Evolutionary conservation across 106 monocot genomes (phyloP).

Genomic region (Hemerocallis citrina): DNA sequence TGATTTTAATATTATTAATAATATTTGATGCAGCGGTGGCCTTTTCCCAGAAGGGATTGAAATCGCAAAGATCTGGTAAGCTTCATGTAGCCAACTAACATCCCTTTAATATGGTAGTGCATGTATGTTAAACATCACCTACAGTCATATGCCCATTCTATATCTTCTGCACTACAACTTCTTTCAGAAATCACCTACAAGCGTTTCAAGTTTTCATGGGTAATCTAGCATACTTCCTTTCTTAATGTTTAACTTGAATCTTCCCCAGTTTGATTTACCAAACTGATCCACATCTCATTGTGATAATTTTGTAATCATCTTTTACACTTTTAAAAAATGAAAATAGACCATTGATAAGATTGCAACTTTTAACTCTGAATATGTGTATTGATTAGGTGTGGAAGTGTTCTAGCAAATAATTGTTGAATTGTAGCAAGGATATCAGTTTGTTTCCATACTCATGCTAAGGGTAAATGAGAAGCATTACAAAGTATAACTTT

Average conservation of each 20-base stretch:
- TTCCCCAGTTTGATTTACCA: background rate
- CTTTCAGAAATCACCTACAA: background rate
- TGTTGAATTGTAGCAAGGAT: background rate
- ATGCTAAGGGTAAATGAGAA: background rate
- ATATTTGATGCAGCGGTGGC: slow-evolving; percentile 67
- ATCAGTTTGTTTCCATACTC: background rate
- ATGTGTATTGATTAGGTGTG: too few relatives aligned
- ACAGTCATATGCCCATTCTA: too few relatives aligned
- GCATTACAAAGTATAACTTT: background rate
- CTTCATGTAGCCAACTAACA: background rate
- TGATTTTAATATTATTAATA: background rate
- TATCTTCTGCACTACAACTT: background rate
- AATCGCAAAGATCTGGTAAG: slow-evolving; percentile 93
- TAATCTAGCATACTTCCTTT: background rate
- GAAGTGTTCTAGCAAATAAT: too few relatives aligned
- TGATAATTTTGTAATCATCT: background rate
- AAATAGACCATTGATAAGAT: too few relatives aligned
- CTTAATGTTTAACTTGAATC: background rate
- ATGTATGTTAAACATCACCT: background rate
- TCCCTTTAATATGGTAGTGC: background rate
- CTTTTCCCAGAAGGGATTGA: slow-evolving; percentile 99
- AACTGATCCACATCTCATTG: slow-evolving; percentile 1
- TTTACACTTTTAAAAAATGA: background rate
- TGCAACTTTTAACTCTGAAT: too few relatives aligned
- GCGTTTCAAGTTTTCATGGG: background rate